Conservation (phyloP, 2,329 filamentous ascomycete species). For the Sclerotinia trifoliorum region DNA sequence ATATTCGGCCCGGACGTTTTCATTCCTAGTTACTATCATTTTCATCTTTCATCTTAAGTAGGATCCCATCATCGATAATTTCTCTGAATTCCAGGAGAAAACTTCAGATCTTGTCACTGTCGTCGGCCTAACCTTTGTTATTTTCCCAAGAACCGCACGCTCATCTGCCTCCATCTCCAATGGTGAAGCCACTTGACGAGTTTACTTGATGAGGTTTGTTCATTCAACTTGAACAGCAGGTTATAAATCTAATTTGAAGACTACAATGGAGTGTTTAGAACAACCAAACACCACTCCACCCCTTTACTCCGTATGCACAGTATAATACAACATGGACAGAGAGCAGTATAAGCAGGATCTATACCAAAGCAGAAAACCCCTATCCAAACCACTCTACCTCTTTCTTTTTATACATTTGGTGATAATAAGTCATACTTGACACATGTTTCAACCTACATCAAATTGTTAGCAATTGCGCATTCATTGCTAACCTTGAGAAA, state of each 20-base stretch:
- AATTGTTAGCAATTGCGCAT: background rate
- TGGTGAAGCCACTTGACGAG: background rate
- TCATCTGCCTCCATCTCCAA: background rate
- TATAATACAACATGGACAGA: background rate
- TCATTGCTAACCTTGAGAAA: background rate
- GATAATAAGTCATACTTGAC: conserved; percentile 29
- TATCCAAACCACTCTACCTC: conserved; percentile 7
- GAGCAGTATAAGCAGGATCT: background rate
- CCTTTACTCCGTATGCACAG: conserved; percentile 5
- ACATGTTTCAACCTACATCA: conserved; percentile 24
- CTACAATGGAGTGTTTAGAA: background rate
- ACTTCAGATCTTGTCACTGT: background rate
- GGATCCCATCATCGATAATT: background rate
- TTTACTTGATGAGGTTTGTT: background rate
- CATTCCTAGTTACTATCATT: conserved; percentile 9
- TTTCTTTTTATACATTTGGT: conserved; percentile 24
- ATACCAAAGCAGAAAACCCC: background rate
- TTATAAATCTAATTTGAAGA: background rate
- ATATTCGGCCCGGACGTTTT: background rate
- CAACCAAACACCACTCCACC: background rate
- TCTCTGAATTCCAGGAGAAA: background rate
- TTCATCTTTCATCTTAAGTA: background rate
- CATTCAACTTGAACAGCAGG: background rate
- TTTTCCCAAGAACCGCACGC: background rate
- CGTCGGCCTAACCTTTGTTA: background rate